A percentile compares a stretch with the other conserved stretches of the same genome.
Conservation (phyloP, 441 rosid species). For the Syzygium malaccense region DNA sequence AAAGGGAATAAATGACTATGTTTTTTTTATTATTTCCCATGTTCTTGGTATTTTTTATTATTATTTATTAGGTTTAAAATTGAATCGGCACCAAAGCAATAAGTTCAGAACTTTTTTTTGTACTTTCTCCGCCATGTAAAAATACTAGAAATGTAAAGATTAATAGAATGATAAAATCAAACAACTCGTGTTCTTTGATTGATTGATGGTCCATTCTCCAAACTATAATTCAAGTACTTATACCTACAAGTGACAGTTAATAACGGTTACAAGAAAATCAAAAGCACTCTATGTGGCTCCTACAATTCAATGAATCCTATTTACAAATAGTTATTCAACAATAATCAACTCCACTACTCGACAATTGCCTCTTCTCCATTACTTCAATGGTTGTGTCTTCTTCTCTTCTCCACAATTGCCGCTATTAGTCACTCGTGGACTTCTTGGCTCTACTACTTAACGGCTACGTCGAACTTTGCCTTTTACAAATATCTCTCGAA, state of each 20-base stretch:
- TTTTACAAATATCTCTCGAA: not conserved
- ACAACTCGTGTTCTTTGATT: not conserved
- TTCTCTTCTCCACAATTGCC: not conserved
- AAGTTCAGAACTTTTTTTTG: too few species aligned
- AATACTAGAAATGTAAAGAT: not conserved
- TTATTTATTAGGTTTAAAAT: not conserved
- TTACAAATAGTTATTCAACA: not conserved
- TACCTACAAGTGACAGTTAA: not conserved
- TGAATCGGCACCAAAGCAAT: too few species aligned
- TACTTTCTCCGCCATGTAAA: too few species aligned
- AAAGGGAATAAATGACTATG: not conserved
- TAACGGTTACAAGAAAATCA: not conserved
- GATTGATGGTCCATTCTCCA: not conserved
- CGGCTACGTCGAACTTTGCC: not conserved
- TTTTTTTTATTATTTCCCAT: not conserved
- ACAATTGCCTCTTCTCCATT: not conserved
- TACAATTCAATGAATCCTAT: not conserved
- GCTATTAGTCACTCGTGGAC: not conserved
- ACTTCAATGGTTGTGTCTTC: not conserved
- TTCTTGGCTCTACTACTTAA: not conserved
- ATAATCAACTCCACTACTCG: not conserved
- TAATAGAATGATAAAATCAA: not conserved
- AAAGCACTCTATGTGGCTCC: not conserved
- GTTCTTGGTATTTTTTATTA: not conserved
- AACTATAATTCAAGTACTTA: not conserved